Evolutionary conservation across 2,329 filamentous ascomycete genomes (phyloP).

Genomic region (Pseudogymnoascus sp.): DNA sequence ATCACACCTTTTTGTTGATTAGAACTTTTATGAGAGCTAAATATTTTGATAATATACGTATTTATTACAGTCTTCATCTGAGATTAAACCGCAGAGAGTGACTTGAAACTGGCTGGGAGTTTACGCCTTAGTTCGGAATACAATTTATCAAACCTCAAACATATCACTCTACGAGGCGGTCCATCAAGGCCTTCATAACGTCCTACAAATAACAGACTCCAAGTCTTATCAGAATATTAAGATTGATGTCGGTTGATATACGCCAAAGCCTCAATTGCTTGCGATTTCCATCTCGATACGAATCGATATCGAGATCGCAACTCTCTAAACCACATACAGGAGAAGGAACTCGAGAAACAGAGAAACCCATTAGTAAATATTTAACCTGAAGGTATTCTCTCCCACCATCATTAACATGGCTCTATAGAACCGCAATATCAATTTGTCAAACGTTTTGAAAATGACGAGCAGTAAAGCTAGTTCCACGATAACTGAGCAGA

Average conservation of each 20-base stretch:
- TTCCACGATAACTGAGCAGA: constrained; percentile 27
- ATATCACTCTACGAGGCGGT: neutral
- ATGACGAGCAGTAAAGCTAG: constrained; percentile 9
- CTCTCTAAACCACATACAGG: constrained; percentile 51
- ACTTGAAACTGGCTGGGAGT: neutral
- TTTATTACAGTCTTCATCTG: neutral
- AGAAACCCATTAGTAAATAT: constrained; percentile 28
- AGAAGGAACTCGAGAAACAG: constrained; percentile 34
- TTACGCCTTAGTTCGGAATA: neutral
- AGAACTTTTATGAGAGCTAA: no score
- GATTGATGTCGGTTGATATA: constrained; percentile 55
- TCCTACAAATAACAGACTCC: neutral
- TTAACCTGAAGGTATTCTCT: neutral
- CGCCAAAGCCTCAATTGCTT: constrained; percentile 47
- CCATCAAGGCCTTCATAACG: neutral
- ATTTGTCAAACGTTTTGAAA: constrained; percentile 7
- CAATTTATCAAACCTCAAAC: neutral
- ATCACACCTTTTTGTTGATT: no score
- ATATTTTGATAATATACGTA: neutral
- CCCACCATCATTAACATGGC: constrained; percentile 13
- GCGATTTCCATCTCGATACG: constrained; percentile 49
- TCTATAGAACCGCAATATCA: constrained; percentile 34
- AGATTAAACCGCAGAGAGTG: neutral
- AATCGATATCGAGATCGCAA: constrained; percentile 51
- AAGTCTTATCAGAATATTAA: constrained; percentile 17